These are phyloP conservation scores for Metschnikowia kunwiensis DNA, from an alignment of 805 yeast species.

Conservation along the genomic window DNA sequence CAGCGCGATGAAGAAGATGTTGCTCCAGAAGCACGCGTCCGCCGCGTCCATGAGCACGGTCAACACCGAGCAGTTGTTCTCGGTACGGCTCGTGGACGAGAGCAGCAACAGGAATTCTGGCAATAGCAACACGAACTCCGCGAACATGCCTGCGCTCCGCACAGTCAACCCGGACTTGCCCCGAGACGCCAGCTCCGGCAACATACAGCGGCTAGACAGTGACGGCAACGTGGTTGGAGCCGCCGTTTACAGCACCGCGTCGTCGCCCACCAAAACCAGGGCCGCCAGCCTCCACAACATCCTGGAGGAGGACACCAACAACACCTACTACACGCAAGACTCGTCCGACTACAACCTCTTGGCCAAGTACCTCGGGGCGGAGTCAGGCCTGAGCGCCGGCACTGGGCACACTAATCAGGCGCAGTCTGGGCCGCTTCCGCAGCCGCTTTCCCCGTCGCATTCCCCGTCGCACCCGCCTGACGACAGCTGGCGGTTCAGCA, in stretches of 20 bases:
- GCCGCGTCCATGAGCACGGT: constrained; percentile 76
- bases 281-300: constrained; percentile 19
- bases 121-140: background rate
- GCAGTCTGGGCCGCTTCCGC: too few relatives aligned
- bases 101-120: constrained; percentile 29
- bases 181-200: constrained; percentile 29
- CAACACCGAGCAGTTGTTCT: constrained; percentile 77
- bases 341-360: constrained; percentile 18
- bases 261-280: constrained; percentile 3
- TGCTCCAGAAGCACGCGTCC: constrained; percentile 34
- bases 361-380: constrained; percentile 17
- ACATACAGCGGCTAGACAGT: constrained; percentile 44
- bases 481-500: constrained; percentile 21
- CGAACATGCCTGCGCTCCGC: background rate
- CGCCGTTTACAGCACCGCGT: background rate
- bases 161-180: background rate
- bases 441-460: too few relatives aligned
- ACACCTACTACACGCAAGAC: constrained; percentile 13
- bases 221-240: constrained; percentile 41
- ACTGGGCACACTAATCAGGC: constrained; percentile 27
- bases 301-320: constrained; percentile 15
- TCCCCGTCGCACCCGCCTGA: too few relatives aligned
- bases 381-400: constrained; percentile 4
- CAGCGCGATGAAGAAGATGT: constrained; percentile 19
- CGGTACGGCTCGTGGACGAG: constrained; percentile 73